Percentiles rank a stretch among this genome's conserved stretches.
These are phyloP conservation scores for Umbelopsis sp. DNA, from an alignment of 192 early-diverging fungal genomes.

Conservation along the genomic window DNA sequence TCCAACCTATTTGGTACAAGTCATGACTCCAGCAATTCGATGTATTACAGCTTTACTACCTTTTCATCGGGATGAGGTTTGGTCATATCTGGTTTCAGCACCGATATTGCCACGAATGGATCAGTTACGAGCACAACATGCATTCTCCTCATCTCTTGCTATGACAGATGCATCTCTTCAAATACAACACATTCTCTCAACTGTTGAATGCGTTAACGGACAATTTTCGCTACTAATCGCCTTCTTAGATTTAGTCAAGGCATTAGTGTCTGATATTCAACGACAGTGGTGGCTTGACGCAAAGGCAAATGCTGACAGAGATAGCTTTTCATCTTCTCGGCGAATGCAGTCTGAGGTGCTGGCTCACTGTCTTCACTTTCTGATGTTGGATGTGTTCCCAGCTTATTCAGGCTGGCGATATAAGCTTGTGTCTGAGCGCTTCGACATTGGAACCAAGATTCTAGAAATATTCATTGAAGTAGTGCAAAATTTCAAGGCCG, in stretches of 20 bases:
- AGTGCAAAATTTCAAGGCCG: conserved; percentile 14
- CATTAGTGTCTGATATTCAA: conserved; percentile 28
- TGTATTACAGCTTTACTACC: conserved; percentile 27
- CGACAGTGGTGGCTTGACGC: conserved; percentile 9
- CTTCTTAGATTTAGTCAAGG: conserved; percentile 28
- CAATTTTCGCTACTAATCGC: conserved; percentile 27
- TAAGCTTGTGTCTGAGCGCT: conserved; percentile 26
- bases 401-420: conserved; percentile 38
- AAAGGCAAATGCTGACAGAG: neutral
- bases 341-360: conserved; percentile 23
- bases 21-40: conserved; percentile 16
- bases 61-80: conserved; percentile 23
- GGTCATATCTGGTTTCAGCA: conserved; percentile 20
- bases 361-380: conserved; percentile 23
- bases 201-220: conserved; percentile 25
- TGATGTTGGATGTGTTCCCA: conserved; percentile 34
- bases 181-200: conserved; percentile 24
- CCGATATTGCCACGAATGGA: conserved; percentile 25
- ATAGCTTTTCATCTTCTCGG: neutral
- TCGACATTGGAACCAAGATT: conserved; percentile 29
- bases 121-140: neutral
- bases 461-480: conserved; percentile 29
- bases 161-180: conserved; percentile 9
- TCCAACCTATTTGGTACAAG: neutral
- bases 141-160: conserved; percentile 1